These are phyloP conservation scores for Adansonia rubrostipa DNA, from an alignment of 441 rosid genomes.

Conservation along the genomic window DNA sequence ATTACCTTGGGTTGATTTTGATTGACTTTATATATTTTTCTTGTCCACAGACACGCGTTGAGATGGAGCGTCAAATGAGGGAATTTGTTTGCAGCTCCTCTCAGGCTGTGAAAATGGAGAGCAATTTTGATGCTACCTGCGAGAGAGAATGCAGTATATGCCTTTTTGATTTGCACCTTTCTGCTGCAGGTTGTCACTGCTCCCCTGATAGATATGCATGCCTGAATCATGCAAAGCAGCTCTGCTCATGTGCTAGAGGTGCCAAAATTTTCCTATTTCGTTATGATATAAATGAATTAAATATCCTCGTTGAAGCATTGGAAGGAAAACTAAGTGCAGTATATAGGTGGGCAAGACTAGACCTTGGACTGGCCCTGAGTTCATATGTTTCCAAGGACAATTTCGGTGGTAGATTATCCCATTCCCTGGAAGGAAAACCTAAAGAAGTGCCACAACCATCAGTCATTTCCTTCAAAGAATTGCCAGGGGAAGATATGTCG, in stretches of 20 bases:
- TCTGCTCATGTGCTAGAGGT: constrained; percentile 77
- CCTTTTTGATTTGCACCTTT: constrained; percentile 94
- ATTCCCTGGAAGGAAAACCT: constrained; percentile 40
- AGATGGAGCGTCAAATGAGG: constrained; percentile 72
- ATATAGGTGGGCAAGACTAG: constrained; percentile 95
- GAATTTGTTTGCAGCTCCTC: constrained; percentile 64
- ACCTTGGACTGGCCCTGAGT: constrained; percentile 90
- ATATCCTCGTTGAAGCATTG: constrained; percentile 92
- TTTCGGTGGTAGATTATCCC: constrained; percentile 45
- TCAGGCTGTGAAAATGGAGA: constrained; percentile 84
- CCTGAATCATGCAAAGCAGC: constrained; percentile 85
- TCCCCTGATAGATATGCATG: constrained; percentile 93
- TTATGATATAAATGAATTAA: constrained; percentile 76
- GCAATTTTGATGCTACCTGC: constrained; percentile 80
- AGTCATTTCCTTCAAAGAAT: constrained; percentile 39
- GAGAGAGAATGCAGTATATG: constrained; percentile 94
- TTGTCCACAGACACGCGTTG: constrained; percentile 74
- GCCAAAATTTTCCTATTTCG: constrained; percentile 86
- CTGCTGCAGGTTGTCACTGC: constrained; percentile 95
- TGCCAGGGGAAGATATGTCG: constrained; percentile 44
- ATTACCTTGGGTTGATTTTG: constrained; percentile 22
- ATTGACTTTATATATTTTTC: constrained; percentile 26
- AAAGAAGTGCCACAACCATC: constrained; percentile 47
- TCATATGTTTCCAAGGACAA: constrained; percentile 54
- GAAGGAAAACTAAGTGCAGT: constrained; percentile 96